Evolutionary conservation across 148 eudicot species (phyloP), one percentile per base, ranked within the genome.

Genomic region (Mesembryanthemum crystallinum): DNA sequence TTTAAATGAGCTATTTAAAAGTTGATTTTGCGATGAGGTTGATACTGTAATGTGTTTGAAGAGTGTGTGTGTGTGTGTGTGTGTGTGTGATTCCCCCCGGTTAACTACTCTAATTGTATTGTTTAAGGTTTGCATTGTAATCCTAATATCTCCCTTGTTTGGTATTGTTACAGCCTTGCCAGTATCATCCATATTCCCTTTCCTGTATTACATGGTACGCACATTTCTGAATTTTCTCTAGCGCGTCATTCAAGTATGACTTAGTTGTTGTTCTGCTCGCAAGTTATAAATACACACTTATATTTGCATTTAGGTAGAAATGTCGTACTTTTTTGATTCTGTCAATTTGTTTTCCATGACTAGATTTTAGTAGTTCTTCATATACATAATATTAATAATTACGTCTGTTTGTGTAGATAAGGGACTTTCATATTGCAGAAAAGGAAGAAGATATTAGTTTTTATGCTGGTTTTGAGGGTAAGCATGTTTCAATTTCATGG

Each of bases 151-250:
- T 76, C 45, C 62, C 45, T 71, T 81, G 47, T 71, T 15, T 11
- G 25, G 58, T 15, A 52, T 17, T 78, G 78, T 79, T 72, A 73
- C 90, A 89, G 93, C 86, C 68, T 79, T 89, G 80, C 93, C 93
- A n/a, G 86, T 87, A 76, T 87, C 93, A n/a, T 89, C 90, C 47
- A 87, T 89, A 64, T 89, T 87, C 37, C 93, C 93, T n/a, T 89
- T 87, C 78, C 84, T 89, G 45, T 89, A 89, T 74, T 85, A 85
- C 82, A 89, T 89, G 93, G 93, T 89, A 84, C 20, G 83, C 60
- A 62, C 64, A 23, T 64, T 30, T 57, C 60, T 35, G 39, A 35
- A 2, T 3, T 35, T 35, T 62, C 21, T 77, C n/a, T 47, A 25
- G 20, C 0, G 47, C 3, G 23, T 47, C 58, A 69, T 69, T 25